Percentiles rank a stretch among this genome's conserved stretches.
Conservation (phyloP, 2,329 filamentous ascomycete genomes). For the Colletotrichum sp. region DNA sequence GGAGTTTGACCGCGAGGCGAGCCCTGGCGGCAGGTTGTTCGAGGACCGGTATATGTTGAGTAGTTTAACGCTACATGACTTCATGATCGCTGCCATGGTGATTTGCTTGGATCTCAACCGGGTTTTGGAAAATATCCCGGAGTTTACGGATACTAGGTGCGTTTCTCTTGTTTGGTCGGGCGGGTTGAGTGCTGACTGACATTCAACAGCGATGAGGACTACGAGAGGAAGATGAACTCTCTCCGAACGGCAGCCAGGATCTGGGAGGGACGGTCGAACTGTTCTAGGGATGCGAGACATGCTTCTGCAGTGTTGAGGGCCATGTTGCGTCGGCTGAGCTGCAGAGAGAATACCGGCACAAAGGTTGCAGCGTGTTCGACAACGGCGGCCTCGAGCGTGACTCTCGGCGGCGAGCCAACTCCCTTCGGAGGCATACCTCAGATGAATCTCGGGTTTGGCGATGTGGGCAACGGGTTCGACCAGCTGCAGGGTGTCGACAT, state of each 20-base stretch:
- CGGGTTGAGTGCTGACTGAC: constrained; percentile 16
- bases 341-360: neutral
- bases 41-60: constrained; percentile 60
- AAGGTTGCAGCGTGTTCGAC: neutral
- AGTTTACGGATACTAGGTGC: constrained; percentile 43
- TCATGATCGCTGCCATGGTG: constrained; percentile 65
- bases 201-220: constrained; percentile 30
- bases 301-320: constrained; percentile 47
- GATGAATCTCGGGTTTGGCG: neutral
- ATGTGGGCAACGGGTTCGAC: neutral
- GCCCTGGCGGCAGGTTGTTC: constrained; percentile 55
- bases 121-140: constrained; percentile 14
- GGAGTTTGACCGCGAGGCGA: constrained; percentile 50
- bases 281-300: constrained; percentile 47
- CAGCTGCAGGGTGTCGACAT: neutral
- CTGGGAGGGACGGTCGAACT: constrained; percentile 43
- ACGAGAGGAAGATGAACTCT: constrained; percentile 37
- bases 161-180: no score
- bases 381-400: constrained; percentile 3
- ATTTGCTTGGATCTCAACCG: constrained; percentile 54
- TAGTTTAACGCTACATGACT: constrained; percentile 59
- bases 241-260: constrained; percentile 46
- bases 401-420: constrained; percentile 14
- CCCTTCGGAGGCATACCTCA: neutral
- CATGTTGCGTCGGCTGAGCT: constrained; percentile 34